These are phyloP conservation scores for Aspergillus bertholletiae DNA, from an alignment of 495 filamentous ascomycete species.

Conservation along the genomic window DNA sequence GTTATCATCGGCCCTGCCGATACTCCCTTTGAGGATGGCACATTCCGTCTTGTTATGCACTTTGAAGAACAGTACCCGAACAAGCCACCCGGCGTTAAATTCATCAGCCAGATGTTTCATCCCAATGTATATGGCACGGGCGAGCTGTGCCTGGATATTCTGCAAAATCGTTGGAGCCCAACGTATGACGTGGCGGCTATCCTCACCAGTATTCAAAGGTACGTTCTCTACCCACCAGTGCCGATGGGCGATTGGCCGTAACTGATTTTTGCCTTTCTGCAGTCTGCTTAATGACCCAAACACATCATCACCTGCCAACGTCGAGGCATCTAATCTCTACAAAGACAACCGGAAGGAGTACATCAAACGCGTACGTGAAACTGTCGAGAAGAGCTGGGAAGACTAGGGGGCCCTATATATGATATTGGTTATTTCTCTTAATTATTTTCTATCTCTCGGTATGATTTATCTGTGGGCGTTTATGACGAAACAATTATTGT, in stretches of 20 bases:
- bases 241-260: not conserved
- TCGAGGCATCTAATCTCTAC: conserved; percentile 97
- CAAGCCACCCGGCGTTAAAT: conserved; percentile 96
- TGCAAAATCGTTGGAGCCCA: conserved; percentile 98
- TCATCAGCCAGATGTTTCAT: conserved; percentile 98
- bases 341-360: conserved; percentile 98
- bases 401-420: conserved; percentile 46
- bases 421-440: not conserved
- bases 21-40: conserved; percentile 97
- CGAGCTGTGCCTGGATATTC: conserved; percentile 93
- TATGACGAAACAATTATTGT: conserved; percentile 7
- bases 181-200: conserved; percentile 98
- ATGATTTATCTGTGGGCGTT: conserved; percentile 3
- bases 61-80: conserved; percentile 99
- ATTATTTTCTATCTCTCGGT: not conserved
- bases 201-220: conserved; percentile 97
- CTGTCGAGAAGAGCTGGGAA: conserved; percentile 99
- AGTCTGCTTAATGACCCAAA: conserved; percentile 99
- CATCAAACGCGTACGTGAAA: conserved; percentile 89
- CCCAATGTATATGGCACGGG: conserved; percentile 97
- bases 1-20: conserved; percentile 98
- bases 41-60: conserved; percentile 96
- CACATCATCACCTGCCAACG: conserved; percentile 94
- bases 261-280: conserved; percentile 4
- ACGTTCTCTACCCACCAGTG: conserved; percentile 4